These are phyloP conservation scores for Globisporangium yorkense DNA, from an alignment of 352 stramenopile genomes.

Conservation along the genomic window DNA sequence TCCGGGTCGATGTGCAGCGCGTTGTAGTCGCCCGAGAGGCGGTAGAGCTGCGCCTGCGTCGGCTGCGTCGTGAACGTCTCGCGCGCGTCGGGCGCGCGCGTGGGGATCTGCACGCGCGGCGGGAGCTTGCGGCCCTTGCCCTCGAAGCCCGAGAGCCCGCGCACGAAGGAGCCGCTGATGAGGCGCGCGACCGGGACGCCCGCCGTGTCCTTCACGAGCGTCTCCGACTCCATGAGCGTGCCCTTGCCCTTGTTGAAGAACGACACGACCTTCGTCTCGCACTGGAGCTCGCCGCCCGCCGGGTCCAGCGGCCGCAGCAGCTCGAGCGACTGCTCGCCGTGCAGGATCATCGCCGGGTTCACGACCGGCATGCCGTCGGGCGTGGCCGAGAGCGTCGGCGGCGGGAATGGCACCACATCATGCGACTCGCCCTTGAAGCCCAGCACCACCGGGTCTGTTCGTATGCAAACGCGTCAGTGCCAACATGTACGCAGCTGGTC, in stretches of 20 bases:
- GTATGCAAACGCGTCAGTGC: too few species aligned
- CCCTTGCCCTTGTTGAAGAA: constrained; percentile 82
- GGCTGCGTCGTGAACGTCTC: constrained; percentile 63
- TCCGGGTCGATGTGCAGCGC: constrained; percentile 90
- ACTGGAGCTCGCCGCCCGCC: constrained; percentile 40
- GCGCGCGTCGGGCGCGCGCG: constrained; percentile 55
- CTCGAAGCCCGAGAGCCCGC: constrained; percentile 70
- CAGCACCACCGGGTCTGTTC: constrained; percentile 70
- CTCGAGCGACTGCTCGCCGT: constrained; percentile 84
- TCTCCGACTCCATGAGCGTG: constrained; percentile 83
- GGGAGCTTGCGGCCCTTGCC: constrained; percentile 60
- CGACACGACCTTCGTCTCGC: constrained; percentile 67
- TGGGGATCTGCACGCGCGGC: constrained; percentile 68
- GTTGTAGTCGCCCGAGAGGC: constrained; percentile 95
- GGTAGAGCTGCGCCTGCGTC: constrained; percentile 88
- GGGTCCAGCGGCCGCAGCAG: constrained; percentile 65
- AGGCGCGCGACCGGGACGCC: constrained; percentile 55
- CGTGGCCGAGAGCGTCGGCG: constrained; percentile 45
- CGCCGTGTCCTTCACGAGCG: constrained; percentile 62
- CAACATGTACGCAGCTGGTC: neutral
- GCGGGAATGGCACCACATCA: constrained; percentile 86
- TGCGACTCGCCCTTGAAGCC: constrained; percentile 85
- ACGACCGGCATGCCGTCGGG: constrained; percentile 66
- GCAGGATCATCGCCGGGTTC: constrained; percentile 81
- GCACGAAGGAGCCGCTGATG: constrained; percentile 78